phyloP scores from a whole-genome alignment of 805 yeast species.

The Teunomyces lycoperdinae region DNA sequence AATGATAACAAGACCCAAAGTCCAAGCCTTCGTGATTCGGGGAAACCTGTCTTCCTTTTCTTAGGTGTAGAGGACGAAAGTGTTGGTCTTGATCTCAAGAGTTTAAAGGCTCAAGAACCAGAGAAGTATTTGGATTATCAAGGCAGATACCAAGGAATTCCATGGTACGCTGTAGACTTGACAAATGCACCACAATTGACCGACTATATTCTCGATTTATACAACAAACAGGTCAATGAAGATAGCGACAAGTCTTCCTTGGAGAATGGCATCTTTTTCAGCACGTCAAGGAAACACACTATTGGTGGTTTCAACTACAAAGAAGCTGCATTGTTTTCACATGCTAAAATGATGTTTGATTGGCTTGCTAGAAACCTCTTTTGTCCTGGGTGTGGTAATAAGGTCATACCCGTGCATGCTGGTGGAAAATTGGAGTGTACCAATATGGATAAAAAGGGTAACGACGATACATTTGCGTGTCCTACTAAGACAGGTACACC shows the following conservation, averaged over 20 bases:
- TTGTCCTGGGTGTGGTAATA: conserved; percentile 86
- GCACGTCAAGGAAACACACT: conserved; percentile 35
- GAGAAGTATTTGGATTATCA: conserved; percentile 42
- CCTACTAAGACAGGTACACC: conserved; percentile 43
- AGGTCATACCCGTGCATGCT: conserved; percentile 59
- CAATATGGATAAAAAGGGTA: conserved; percentile 14
- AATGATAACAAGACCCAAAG: conserved; percentile 33
- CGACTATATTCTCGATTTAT: conserved; percentile 28
- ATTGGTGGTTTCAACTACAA: conserved; percentile 26
- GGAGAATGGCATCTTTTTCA: conserved; percentile 22
- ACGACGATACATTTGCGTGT: conserved; percentile 22
- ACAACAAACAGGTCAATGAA: conserved; percentile 16
- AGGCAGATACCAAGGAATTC: conserved; percentile 55
- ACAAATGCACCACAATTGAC: conserved; percentile 42
- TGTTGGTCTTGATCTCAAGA: conserved; percentile 35
- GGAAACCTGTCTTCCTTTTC: conserved; percentile 40
- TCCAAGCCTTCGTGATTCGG: conserved; percentile 37
- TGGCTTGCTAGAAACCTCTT: conserved; percentile 73
- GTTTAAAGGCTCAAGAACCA: conserved; percentile 20
- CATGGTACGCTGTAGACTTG: conserved; percentile 63
- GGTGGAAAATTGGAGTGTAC: conserved; percentile 63
- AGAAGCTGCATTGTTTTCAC: conserved; percentile 72
- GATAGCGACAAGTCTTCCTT: not conserved
- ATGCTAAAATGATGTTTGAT: conserved; percentile 79
- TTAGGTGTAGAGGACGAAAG: conserved; percentile 47